Evolutionary conservation across 2,329 filamentous ascomycete species (phyloP), one percentile per base, ranked within the genome.

Genomic region (Pestalotiopsis sp.): DNA sequence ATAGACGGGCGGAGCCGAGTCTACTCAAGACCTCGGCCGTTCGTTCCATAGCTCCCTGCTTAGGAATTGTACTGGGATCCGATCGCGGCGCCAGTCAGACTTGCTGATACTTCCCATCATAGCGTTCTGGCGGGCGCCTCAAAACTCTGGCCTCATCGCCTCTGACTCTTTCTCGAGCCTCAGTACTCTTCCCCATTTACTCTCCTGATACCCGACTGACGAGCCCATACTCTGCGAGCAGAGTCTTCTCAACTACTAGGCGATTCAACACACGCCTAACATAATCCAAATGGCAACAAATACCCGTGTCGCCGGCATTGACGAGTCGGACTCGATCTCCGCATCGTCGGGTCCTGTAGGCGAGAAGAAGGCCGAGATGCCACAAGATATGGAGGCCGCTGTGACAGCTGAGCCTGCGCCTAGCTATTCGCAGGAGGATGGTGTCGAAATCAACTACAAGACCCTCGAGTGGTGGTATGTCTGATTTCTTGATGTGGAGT

Each of bases 391-490:
- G 25, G 64, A 57, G 25, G 64, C 41, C 11, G 31, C 23, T 25
- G 25, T 25, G 23, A 11, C 17, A 13, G 17, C 13, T 17, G 65
- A 60, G 65, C 31, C 60, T 12, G 66, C 64, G 39, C 69, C 68
- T 20, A 70, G 69, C 65, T 61, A 69, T 25, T 61, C 68, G 6
- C 69, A 70, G 31, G 69, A 70, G 17, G 65, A 69, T 27, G 69
- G 68, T 20, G 61, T 38, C n/a, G 69, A 70, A 13, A 81, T 81
- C 36, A 73, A 81, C 68, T 80, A 80, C 73, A 80, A 80, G 73
- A 79, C 77, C 0, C 70, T 81, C 39, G 76, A 75, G 11, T 81
- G 80, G 80, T 81, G 79, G 79, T 80, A 78, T 36, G 79, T 73
- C 20, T 38, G 25, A 6, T 7, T 57, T 3, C 11, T 20, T 27